These are phyloP conservation scores for Aspergillus udagawae DNA, from an alignment of 2,329 filamentous ascomycete species.

Conservation along the genomic window DNA sequence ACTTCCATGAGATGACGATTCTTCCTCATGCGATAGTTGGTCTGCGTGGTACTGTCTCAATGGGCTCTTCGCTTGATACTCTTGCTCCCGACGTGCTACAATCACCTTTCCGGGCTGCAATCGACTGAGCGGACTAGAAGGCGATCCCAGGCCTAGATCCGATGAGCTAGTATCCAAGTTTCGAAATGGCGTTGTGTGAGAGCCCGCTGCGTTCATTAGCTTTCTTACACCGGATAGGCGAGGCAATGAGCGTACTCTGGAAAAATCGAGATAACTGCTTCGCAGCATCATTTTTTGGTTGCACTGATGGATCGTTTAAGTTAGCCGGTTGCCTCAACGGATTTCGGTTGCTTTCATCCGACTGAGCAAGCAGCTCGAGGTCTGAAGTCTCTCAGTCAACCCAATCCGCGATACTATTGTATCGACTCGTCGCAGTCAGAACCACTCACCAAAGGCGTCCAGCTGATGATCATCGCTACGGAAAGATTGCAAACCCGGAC, in stretches of 20 bases:
- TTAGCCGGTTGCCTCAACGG: conserved; percentile 5
- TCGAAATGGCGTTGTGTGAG: conserved; percentile 19
- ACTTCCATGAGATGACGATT: neutral
- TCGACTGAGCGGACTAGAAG: conserved; percentile 31
- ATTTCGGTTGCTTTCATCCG: conserved; percentile 10
- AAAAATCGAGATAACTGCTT: conserved; percentile 27
- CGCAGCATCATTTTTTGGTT: neutral
- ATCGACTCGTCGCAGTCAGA: neutral
- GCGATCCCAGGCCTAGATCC: conserved; percentile 16
- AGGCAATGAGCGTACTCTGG: conserved; percentile 19
- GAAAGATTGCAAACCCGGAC: neutral
- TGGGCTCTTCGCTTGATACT: neutral
- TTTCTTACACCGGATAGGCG: neutral
- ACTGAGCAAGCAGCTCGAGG: conserved; percentile 35
- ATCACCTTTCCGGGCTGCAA: conserved; percentile 16
- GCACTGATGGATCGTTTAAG: neutral
- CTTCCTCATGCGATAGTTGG: neutral
- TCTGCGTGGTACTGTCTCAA: neutral
- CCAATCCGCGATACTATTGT: neutral
- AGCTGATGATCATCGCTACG: conserved; percentile 31
- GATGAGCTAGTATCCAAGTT: conserved; percentile 25
- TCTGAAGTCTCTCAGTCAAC: conserved; percentile 21
- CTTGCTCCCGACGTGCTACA: neutral
- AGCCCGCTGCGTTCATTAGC: conserved; percentile 9
- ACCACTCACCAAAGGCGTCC: conserved; percentile 48